A percentile compares a stretch with the other conserved stretches of the same genome.
These are phyloP conservation scores for Fusarium xyrophilum DNA, from an alignment of 2,329 filamentous ascomycete species.

Conservation along the genomic window DNA sequence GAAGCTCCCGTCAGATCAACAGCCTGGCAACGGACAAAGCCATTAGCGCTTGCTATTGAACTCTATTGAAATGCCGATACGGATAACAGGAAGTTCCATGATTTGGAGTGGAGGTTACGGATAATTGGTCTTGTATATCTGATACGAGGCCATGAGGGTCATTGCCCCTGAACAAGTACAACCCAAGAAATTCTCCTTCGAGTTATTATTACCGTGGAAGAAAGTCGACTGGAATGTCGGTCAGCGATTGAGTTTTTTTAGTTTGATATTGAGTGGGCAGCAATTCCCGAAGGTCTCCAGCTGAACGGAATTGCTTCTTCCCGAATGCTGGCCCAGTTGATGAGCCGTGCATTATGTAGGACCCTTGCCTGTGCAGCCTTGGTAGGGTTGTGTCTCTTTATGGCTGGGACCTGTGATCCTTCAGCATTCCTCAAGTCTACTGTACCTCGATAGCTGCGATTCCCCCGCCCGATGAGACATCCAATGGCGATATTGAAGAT, in stretches of 20 bases:
- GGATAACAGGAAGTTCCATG: background rate
- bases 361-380: background rate
- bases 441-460: background rate
- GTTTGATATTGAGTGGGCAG: constrained; percentile 25
- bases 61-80: constrained; percentile 23
- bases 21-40: constrained; percentile 6
- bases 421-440: constrained; percentile 5
- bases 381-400: background rate
- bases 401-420: constrained; percentile 2
- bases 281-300: constrained; percentile 17
- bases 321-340: constrained; percentile 11
- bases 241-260: constrained; percentile 12
- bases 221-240: constrained; percentile 19
- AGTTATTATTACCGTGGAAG: background rate
- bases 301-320: constrained; percentile 9
- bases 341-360: constrained; percentile 23
- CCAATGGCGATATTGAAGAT: constrained; percentile 7
- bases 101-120: background rate
- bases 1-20: constrained; percentile 30
- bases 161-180: constrained; percentile 18
- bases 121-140: constrained; percentile 13
- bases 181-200: background rate
- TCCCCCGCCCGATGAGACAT: constrained; percentile 1
- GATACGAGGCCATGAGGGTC: constrained; percentile 1
- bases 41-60: constrained; percentile 23